Evolutionary conservation across 148 eudicot species (phyloP).

Genomic region (Silene latifolia): DNA sequence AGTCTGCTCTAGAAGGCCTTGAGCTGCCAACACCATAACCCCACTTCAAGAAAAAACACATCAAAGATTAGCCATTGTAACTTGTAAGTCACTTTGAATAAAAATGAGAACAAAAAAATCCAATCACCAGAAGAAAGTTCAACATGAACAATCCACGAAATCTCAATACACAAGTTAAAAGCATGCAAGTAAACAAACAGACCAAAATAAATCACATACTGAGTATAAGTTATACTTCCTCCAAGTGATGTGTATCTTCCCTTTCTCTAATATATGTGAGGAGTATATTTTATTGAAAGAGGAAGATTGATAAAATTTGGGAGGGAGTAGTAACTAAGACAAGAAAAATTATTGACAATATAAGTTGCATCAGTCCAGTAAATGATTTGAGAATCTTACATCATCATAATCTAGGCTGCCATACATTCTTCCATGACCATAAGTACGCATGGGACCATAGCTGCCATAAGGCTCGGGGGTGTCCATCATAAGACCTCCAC

Average conservation of each 20-base stretch:
- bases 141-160: background rate
- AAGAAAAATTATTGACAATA: too few relatives aligned
- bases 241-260: too few relatives aligned
- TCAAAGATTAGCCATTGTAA: background rate
- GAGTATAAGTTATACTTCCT: too few relatives aligned
- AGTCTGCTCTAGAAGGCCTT: constrained; percentile 70
- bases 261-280: too few relatives aligned
- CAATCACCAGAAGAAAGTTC: background rate
- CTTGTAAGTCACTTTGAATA: background rate
- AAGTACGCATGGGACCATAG: constrained; percentile 75
- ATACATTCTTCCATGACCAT: constrained; percentile 64
- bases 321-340: too few relatives aligned
- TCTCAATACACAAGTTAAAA: background rate
- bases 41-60: constrained; percentile 52
- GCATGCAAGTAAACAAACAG: background rate
- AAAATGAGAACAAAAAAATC: background rate
- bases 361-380: background rate
- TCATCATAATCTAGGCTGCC: constrained; percentile 73
- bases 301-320: too few relatives aligned
- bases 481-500: constrained; percentile 64
- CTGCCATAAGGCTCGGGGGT: constrained; percentile 63
- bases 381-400: constrained; percentile 44
- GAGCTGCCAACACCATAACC: constrained; percentile 54
- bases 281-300: too few relatives aligned
- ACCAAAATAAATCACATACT: too few relatives aligned